These are phyloP conservation scores for Cercospora citrullina DNA, from an alignment of 2,329 filamentous ascomycete genomes.

Conservation along the genomic window DNA sequence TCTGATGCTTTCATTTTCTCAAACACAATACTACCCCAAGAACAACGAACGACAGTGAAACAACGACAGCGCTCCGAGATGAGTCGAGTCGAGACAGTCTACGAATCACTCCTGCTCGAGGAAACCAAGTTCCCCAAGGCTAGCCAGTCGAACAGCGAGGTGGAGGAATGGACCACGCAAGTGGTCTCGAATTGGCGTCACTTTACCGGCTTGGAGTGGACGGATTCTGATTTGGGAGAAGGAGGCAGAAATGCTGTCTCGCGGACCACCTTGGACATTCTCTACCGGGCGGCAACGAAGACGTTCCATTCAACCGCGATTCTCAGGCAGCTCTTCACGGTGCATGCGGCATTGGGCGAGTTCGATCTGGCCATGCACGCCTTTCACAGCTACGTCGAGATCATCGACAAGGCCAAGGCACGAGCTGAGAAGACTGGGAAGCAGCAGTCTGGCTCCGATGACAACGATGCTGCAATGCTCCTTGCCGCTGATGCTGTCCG, in stretches of 20 bases:
- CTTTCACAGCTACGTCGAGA: conserved; percentile 87
- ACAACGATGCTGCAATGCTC: conserved; percentile 72
- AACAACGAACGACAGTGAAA: conserved; percentile 34
- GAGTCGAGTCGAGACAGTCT: conserved; percentile 74
- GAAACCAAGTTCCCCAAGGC: conserved; percentile 85
- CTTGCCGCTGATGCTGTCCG: conserved; percentile 79
- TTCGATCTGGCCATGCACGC: conserved; percentile 90
- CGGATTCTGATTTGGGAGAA: conserved; percentile 74
- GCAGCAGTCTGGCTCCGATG: conserved; percentile 69
- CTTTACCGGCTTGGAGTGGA: conserved; percentile 77
- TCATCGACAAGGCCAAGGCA: conserved; percentile 81
- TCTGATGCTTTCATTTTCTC: conserved; percentile 42
- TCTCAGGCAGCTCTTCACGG: conserved; percentile 79
- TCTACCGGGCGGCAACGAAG: conserved; percentile 88
- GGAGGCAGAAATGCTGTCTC: conserved; percentile 76
- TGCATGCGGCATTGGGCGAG: conserved; percentile 84
- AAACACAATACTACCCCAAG: conserved; percentile 32
- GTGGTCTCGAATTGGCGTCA: conserved; percentile 84
- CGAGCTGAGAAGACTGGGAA: conserved; percentile 74
- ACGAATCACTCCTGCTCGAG: conserved; percentile 73
- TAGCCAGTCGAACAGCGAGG: conserved; percentile 71
- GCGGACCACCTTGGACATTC: conserved; percentile 73
- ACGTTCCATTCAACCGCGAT: conserved; percentile 94
- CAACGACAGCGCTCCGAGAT: conserved; percentile 68
- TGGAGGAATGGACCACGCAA: conserved; percentile 78